Conservation (phyloP, 2,329 filamentous ascomycete species). For the Neopestalotiopsis clavispora region DNA sequence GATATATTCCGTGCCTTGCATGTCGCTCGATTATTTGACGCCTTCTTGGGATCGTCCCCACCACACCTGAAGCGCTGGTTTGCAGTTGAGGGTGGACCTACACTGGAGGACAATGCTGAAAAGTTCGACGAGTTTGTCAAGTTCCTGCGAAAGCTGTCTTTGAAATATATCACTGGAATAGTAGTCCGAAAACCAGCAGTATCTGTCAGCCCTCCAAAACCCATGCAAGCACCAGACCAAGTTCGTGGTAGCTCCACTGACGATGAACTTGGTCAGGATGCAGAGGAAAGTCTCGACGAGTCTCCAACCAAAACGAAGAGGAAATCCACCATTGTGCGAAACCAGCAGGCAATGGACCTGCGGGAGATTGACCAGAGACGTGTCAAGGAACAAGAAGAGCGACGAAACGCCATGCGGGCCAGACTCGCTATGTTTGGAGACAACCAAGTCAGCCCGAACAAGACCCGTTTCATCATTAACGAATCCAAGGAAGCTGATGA, state of each 20-base stretch:
- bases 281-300: slow-evolving; percentile 28
- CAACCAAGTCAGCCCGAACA: slow-evolving; percentile 42
- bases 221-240: neutral
- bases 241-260: neutral
- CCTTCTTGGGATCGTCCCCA: neutral
- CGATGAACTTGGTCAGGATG: neutral
- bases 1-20: neutral
- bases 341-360: slow-evolving; percentile 56
- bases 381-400: slow-evolving; percentile 57
- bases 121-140: slow-evolving; percentile 9
- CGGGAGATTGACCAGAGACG: slow-evolving; percentile 62
- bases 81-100: neutral
- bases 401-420: slow-evolving; percentile 50
- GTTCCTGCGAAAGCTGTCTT: slow-evolving; percentile 5
- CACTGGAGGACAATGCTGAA: neutral
- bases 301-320: slow-evolving; percentile 41
- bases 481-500: slow-evolving; percentile 65
- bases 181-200: neutral
- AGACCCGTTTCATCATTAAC: slow-evolving; percentile 67
- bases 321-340: slow-evolving; percentile 46
- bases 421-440: slow-evolving; percentile 47
- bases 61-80: neutral
- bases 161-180: neutral
- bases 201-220: neutral
- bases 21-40: neutral